Evolutionary conservation across 1,284 basidiomycete species (phyloP), one percentile per base, ranked within the genome.

Genomic region (Uromyces viciae-fabae): DNA sequence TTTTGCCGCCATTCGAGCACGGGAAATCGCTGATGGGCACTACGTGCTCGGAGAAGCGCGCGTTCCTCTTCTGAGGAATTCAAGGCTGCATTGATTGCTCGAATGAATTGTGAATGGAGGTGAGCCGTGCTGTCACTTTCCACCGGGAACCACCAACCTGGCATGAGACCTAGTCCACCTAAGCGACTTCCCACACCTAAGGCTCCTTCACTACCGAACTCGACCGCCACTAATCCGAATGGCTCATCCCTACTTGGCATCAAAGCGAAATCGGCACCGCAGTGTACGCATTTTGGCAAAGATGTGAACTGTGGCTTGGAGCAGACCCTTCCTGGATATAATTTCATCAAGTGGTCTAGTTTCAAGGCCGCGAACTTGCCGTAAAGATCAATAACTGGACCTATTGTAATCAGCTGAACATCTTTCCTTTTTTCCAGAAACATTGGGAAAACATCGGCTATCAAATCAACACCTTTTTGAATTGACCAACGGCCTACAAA

Each of bases 401-500:
- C 94, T 82, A 96, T 93, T 84, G 90, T 89, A 84, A 96, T 91
- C 58, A 96, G 87, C 85, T 96, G 94, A 81, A 95, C 92, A 68
- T 90, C 90, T 33, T 93, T 89, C 36, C 91, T 91, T 87, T 95
- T 95, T 82, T 94, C 93, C 82, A 95, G 86, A 90, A 96, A 85
- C 1, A 90, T 89, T 33, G 94, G 94, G 92, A 95, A 93, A 83
- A 94, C 91, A 87, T 96, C 94, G 15, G 94, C 94, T 84, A 96
- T 95, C 75, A 96, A 88, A 87, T 96, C 94, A 40, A 96, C 94
- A 85, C 78, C 78, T 88, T 96, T 96, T 86, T 96, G 94, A 87
- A 95, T 95, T 8, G 94, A 96, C 94, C 94, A 95, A 84, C 94
- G 92, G 86, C 94, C 94, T 83, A 96, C 94, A 87, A 96, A 95